These are phyloP conservation scores for Debaryomyces robertsiae DNA, from an alignment of 1,139 yeast genomes.

Conservation along the genomic window DNA sequence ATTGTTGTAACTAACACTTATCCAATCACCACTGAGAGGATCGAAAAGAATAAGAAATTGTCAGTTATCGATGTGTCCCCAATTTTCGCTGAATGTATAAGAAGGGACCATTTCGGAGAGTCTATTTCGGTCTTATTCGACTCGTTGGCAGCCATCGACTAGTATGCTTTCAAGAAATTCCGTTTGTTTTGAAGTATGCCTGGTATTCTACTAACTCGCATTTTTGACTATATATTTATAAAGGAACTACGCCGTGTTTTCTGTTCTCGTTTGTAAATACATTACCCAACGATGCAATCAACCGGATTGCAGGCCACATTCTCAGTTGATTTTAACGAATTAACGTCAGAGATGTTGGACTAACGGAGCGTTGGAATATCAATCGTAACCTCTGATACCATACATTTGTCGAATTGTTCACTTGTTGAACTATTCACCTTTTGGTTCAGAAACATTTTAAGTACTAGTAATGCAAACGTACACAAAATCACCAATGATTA, in stretches of 20 bases:
- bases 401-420: conserved; percentile 3
- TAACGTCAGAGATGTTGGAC: conserved; percentile 42
- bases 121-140: conserved; percentile 90
- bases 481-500: conserved; percentile 1
- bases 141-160: conserved; percentile 70
- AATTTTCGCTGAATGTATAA: conserved; percentile 95
- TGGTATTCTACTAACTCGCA: conserved; percentile 2
- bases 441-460: neutral
- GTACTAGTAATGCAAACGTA: neutral
- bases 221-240: conserved; percentile 4
- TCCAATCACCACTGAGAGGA: conserved; percentile 71
- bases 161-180: conserved; percentile 3
- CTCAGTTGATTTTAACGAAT: conserved; percentile 22
- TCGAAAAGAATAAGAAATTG: conserved; percentile 62
- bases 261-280: conserved; percentile 6
- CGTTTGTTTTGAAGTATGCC: conserved; percentile 8
- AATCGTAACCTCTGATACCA: conserved; percentile 15
- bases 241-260: conserved; percentile 1
- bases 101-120: conserved; percentile 98
- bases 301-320: conserved; percentile 58
- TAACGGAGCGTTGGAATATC: conserved; percentile 69
- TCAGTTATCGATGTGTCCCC: conserved; percentile 91
- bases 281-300: conserved; percentile 59
- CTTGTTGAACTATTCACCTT: conserved; percentile 2
- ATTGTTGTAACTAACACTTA: conserved; percentile 95